Percentiles rank a stretch among this genome's conserved stretches.
These are phyloP conservation scores for Aspergillus eucalypticola DNA, from an alignment of 2,329 filamentous ascomycete species.

Conservation along the genomic window DNA sequence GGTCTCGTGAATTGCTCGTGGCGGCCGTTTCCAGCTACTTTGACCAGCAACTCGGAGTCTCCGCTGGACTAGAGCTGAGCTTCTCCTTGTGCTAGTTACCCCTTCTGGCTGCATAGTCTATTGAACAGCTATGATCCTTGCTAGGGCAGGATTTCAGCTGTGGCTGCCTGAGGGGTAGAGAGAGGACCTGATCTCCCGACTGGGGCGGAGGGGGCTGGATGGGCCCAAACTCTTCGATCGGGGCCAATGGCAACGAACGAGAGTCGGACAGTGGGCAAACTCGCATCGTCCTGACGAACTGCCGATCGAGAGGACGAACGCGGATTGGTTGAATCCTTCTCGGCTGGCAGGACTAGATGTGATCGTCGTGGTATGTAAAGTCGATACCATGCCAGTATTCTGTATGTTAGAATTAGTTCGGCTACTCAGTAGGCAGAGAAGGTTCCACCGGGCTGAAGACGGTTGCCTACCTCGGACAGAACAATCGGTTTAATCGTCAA, in stretches of 20 bases:
- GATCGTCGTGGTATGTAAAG: background rate
- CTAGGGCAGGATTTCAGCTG: background rate
- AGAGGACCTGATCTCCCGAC: background rate
- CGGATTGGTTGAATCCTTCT: background rate
- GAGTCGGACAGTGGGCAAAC: background rate
- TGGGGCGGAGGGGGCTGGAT: background rate
- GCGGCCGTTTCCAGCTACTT: background rate
- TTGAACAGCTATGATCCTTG: conserved; percentile 4
- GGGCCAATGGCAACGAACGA: background rate
- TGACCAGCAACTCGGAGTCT: background rate
- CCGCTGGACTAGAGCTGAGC: background rate
- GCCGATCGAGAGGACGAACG: conserved; percentile 4
- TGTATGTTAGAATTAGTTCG: background rate
- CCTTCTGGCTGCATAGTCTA: conserved; percentile 1
- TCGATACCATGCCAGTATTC: background rate
- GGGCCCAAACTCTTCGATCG: background rate
- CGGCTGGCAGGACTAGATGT: conserved; percentile 3
- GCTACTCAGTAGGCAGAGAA: background rate
- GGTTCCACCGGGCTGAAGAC: background rate
- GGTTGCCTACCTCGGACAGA: no score
- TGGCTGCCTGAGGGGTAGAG: conserved; percentile 6
- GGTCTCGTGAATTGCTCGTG: background rate
- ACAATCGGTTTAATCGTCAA: no score
- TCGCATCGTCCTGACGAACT: conserved; percentile 10
- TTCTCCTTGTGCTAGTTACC: background rate